Evolutionary conservation across 1,284 basidiomycete genomes (phyloP).

Genomic region (Lentinula novae-zelandiae): DNA sequence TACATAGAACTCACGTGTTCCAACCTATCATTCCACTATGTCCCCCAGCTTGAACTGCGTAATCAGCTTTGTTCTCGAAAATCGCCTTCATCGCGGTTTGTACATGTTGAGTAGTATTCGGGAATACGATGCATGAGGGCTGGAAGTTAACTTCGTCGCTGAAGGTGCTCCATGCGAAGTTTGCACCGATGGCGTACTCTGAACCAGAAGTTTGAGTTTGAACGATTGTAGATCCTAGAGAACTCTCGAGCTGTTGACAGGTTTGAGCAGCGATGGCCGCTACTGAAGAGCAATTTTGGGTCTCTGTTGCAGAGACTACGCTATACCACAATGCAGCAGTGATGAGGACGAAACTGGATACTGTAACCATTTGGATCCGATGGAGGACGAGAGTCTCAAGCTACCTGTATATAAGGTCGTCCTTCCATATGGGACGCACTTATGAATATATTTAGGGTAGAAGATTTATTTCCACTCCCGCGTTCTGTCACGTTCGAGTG

Average conservation of each 20-base stretch:
- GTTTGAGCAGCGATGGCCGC: not conserved
- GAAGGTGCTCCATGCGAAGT: constrained; percentile 5
- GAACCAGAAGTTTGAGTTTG: not conserved
- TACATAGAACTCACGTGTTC: constrained; percentile 30
- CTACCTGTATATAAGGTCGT: not conserved
- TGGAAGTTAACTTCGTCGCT: constrained; percentile 13
- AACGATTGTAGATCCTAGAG: constrained; percentile 3
- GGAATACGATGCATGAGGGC: constrained; percentile 32
- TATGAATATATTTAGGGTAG: not conserved
- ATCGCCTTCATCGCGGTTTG: constrained; percentile 31
- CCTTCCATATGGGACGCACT: not conserved
- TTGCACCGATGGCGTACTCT: not conserved
- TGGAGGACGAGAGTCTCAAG: not conserved
- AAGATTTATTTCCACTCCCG: not conserved
- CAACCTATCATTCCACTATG: constrained; percentile 35
- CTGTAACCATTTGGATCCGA: not conserved
- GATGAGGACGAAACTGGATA: not conserved
- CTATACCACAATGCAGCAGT: not conserved
- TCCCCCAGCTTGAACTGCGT: constrained; percentile 34
- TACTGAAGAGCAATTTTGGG: not conserved
- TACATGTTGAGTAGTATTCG: constrained; percentile 24
- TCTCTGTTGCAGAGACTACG: not conserved
- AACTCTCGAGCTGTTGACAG: not conserved
- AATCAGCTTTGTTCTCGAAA: constrained; percentile 27
- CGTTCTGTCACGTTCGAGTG: not conserved